Conservation (phyloP, 768 basidiomycete species). For the Leccinum rimulosum region DNA sequence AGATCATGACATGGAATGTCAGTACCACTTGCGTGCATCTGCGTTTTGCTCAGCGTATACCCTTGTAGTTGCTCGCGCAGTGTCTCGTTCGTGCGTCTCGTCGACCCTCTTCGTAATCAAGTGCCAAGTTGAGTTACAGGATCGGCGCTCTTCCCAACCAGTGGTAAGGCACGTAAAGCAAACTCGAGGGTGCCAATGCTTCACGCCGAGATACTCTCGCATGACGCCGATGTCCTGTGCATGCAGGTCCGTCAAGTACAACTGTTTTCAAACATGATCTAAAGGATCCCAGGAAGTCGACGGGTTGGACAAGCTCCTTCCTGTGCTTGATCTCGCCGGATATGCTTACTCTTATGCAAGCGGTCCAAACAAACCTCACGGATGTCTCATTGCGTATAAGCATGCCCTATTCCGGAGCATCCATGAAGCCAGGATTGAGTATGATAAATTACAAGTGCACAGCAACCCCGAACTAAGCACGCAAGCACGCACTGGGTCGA, state of each 20-base stretch:
- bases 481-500: slow-evolving; percentile 47
- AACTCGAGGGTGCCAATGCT: slow-evolving; percentile 73
- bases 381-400: slow-evolving; percentile 80
- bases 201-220: slow-evolving; percentile 66
- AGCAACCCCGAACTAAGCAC: slow-evolving; percentile 32
- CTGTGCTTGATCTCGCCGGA: slow-evolving; percentile 59
- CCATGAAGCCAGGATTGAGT: slow-evolving; percentile 51
- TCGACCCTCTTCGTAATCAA: not conserved
- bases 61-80: slow-evolving; percentile 67
- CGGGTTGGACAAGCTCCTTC: slow-evolving; percentile 67
- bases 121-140: slow-evolving; percentile 41
- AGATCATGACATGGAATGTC: slow-evolving; percentile 83
- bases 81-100: slow-evolving; percentile 68
- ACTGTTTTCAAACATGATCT: not conserved
- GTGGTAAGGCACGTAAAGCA: slow-evolving; percentile 74
- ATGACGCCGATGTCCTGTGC: slow-evolving; percentile 79
- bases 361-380: slow-evolving; percentile 79
- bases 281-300: slow-evolving; percentile 73
- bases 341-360: slow-evolving; percentile 65
- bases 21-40: slow-evolving; percentile 31
- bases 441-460: slow-evolving; percentile 65
- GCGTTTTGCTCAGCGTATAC: slow-evolving; percentile 2
- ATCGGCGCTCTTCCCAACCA: slow-evolving; percentile 79
- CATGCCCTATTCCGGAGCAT: slow-evolving; percentile 45
- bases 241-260: slow-evolving; percentile 59